Conservation (phyloP, 176 grass and related monocot species). For the Eleusine coracana region DNA sequence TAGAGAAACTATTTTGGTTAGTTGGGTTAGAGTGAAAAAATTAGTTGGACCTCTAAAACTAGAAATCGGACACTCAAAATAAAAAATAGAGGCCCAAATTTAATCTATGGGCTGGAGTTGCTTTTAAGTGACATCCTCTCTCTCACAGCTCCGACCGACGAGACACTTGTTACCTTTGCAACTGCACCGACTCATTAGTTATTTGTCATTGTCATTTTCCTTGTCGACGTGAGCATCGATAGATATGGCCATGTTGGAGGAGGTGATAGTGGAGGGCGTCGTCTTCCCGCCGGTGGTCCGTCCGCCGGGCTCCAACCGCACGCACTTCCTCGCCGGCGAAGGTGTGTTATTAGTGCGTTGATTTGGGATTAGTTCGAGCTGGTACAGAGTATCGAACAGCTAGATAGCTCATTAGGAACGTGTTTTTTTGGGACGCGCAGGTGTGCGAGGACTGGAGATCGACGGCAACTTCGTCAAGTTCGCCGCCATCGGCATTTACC, state of each 20-base stretch:
- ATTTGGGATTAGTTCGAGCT: not conserved
- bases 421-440: conserved; percentile 8
- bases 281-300: conserved; percentile 44
- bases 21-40: too few species aligned
- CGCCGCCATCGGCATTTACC: conserved; percentile 87
- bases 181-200: not conserved
- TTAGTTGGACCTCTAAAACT: too few species aligned
- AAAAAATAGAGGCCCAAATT: too few species aligned
- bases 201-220: not conserved
- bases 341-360: conserved; percentile 25
- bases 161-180: not conserved
- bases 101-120: too few species aligned
- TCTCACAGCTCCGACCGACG: not conserved
- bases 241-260: conserved; percentile 35
- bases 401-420: too few species aligned
- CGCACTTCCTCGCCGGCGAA: conserved; percentile 69
- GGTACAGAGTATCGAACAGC: too few species aligned
- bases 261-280: conserved; percentile 55
- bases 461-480: conserved; percentile 72
- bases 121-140: not conserved
- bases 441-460: conserved; percentile 69
- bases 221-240: not conserved
- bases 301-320: conserved; percentile 42
- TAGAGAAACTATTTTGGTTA: too few species aligned
- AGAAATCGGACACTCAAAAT: too few species aligned